These are phyloP conservation scores for Biscogniauxia sp. DNA, from an alignment of 2,329 filamentous ascomycete genomes.

Conservation along the genomic window DNA sequence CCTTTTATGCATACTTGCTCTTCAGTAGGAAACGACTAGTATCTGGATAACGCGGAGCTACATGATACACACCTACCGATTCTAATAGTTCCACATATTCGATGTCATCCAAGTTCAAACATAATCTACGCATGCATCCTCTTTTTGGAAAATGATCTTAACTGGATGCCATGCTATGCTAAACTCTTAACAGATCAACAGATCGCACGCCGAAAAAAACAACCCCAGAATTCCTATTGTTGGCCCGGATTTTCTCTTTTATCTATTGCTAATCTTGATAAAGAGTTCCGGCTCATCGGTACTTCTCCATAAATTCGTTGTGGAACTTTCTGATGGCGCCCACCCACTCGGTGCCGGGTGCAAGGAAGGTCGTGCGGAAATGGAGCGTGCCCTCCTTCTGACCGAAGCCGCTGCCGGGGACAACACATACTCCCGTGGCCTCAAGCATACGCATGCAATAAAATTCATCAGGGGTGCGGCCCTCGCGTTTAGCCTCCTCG, in stretches of 20 bases:
- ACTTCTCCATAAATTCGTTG: constrained; percentile 85
- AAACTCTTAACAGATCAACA: too few species aligned
- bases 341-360: constrained; percentile 94
- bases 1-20: too few species aligned
- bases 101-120: too few species aligned
- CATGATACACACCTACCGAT: too few species aligned
- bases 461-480: constrained; percentile 81
- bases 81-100: too few species aligned
- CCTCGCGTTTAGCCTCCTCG: constrained; percentile 71
- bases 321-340: constrained; percentile 87
- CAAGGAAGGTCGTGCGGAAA: constrained; percentile 95
- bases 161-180: too few species aligned
- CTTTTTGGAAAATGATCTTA: too few species aligned
- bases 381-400: constrained; percentile 89
- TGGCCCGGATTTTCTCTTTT: not conserved
- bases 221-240: too few species aligned
- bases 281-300: constrained; percentile 37
- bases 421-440: constrained; percentile 90
- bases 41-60: too few species aligned
- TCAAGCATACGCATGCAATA: constrained; percentile 91
- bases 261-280: not conserved
- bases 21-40: too few species aligned
- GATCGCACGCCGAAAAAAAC: too few species aligned
- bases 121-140: too few species aligned
- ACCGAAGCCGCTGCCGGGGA: constrained; percentile 89